Percentiles rank a stretch among this genome's conserved stretches.
phyloP scores from a whole-genome alignment of 192 early-diverging fungal species.

The Podila epicladia region DNA sequence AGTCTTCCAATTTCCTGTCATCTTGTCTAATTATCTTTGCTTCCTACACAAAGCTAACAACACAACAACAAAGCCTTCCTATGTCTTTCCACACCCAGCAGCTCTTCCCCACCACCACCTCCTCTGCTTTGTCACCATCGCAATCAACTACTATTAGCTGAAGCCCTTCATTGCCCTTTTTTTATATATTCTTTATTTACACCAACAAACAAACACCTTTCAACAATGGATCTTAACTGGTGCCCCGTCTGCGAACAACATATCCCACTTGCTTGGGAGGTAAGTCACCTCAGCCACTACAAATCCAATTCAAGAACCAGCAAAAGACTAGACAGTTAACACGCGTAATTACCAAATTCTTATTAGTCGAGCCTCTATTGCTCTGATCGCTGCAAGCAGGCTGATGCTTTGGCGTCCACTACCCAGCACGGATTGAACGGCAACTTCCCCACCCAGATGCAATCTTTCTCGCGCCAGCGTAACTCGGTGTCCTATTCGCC shows the following conservation, averaged over 20 bases:
- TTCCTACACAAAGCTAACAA: constrained; percentile 9
- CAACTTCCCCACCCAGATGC: constrained; percentile 17
- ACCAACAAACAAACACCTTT: background rate
- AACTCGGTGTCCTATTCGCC: constrained; percentile 21
- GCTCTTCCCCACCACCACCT: constrained; percentile 5
- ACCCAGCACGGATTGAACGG: constrained; percentile 2
- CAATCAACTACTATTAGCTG: constrained; percentile 13
- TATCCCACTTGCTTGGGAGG: constrained; percentile 52
- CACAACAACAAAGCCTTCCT: background rate
- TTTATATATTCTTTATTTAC: constrained; percentile 5
- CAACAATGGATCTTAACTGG: constrained; percentile 52
- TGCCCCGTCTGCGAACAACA: constrained; percentile 55
- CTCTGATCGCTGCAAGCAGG: constrained; percentile 51
- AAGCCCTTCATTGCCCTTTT: constrained; percentile 5
- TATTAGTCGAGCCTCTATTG: constrained; percentile 51
- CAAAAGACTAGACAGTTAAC: background rate
- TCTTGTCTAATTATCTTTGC: constrained; percentile 7
- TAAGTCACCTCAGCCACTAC: constrained; percentile 10
- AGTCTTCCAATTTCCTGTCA: background rate
- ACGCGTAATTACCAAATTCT: background rate
- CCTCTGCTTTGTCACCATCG: constrained; percentile 1
- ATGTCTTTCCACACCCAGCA: background rate
- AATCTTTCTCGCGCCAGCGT: constrained; percentile 28
- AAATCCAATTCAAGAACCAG: background rate
- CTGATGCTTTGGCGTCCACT: constrained; percentile 20